Conservation (phyloP, 495 filamentous ascomycete species). For the Talaromyces nanjingensis region DNA sequence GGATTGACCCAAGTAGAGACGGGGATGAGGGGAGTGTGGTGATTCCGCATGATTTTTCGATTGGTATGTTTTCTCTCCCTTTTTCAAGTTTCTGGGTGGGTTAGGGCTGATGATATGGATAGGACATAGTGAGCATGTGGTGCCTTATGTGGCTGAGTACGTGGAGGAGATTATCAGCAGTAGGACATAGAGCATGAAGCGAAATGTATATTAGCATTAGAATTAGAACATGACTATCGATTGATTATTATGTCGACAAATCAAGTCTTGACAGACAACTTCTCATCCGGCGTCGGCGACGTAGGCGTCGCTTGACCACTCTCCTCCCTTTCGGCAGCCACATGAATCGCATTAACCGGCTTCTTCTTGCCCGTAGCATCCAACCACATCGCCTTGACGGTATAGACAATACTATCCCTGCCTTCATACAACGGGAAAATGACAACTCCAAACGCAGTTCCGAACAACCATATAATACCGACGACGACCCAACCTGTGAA, state of each 20-base stretch:
- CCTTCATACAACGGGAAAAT: slow-evolving; percentile 83
- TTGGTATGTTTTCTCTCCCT: neutral
- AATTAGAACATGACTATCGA: neutral
- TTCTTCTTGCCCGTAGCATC: slow-evolving; percentile 60
- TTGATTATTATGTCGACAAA: neutral
- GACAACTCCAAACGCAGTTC: slow-evolving; percentile 63
- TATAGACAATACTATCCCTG: slow-evolving; percentile 56
- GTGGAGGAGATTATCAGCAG: slow-evolving; percentile 3
- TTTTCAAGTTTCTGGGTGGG: neutral
- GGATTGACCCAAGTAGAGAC: slow-evolving; percentile 8
- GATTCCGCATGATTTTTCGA: slow-evolving; percentile 11
- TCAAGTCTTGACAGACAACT: slow-evolving; percentile 8
- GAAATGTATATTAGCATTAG: neutral
- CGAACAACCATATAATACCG: slow-evolving; percentile 84
- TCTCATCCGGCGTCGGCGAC: slow-evolving; percentile 1
- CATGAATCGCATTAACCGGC: slow-evolving; percentile 11
- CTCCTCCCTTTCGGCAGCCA: neutral
- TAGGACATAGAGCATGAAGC: neutral
- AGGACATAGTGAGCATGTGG: slow-evolving; percentile 10
- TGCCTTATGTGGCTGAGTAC: slow-evolving; percentile 4
- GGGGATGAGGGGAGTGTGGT: slow-evolving; percentile 9
- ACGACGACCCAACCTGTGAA: slow-evolving; percentile 90
- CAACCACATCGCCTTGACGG: slow-evolving; percentile 55
- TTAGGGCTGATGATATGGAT: neutral
- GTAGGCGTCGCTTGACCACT: neutral